Base-by-base conservation (phyloP, 805 yeast species). In the Torulaspora quercuum region DNA sequence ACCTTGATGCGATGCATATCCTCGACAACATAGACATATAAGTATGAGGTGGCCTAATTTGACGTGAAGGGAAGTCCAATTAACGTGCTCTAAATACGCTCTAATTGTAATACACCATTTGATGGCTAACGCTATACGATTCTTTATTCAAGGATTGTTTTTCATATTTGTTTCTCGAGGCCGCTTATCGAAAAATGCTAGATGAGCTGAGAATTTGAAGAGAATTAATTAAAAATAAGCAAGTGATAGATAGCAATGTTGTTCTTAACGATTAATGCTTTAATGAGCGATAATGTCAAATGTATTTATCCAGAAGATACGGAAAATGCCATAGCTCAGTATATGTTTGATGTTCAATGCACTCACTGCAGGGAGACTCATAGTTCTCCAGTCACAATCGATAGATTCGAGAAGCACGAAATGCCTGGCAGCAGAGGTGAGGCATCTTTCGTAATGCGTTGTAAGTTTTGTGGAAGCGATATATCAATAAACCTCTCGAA, bases 321-420 rank as follows among this genome's bases (percentile, higher is more conserved):
- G 0, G 66, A 70, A 2, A 68, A 64, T 7, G 48, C 63, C 1
- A 90, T 92, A 0, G 87, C 78, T 50, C 87, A 82, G 47, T 90
- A 81, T 61, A 72, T 82, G 1, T 86, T 90, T 63, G 71, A 68
- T 39, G 69, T 88, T 10, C 73, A 73, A 49, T 90, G 98, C 58
- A 79, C 82, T 1, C 70, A 73, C 25, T 90, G 98, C 63, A 75
- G 89, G 44, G 94, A 85, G 44, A 61, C 58, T 6, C 95, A 90
- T 59, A 75, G 73, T 13, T 84, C 87, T 48, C 75, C 76, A 10
- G 73, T 87, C 18, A 68, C 74, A 15, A 77, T 89, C 53, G 82
- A 83, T 58, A 63, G 76, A 39, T 75, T 72, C 46, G 95, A 82
- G 46, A 61, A 66, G 33, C 78, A 78, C 57, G 84, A 78, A 27